Base-by-base conservation (phyloP, 495 filamentous ascomycete genomes). In the Tuber melanosporum region DNA sequence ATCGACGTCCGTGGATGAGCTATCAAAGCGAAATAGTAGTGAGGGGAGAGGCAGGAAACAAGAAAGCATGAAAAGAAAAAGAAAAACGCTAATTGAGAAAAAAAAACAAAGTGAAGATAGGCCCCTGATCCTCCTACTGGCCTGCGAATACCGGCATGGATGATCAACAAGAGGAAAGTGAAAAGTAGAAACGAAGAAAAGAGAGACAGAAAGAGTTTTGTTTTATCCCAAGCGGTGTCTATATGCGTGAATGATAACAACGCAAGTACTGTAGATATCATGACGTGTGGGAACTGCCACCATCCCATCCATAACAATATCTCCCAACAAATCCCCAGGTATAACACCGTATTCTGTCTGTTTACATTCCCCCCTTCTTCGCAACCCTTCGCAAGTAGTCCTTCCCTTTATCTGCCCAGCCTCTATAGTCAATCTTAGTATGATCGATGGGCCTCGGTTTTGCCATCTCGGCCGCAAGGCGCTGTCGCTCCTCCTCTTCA, bases 321-420 rank as follows among this genome's bases (percentile, higher is more conserved):
- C 46, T 49, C 47, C 47, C 47, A 49, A 49, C 19, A 22, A 17
- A 49, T 5, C 5, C 49, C 46, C 22, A 26, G 22, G 49, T n/a
- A 49, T 49, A 2, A 49, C 22, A 22, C 22, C 17, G 12, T 19
- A 72, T 72, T 66, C 49, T 41, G 70, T 74, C 47, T 74, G 77
- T 77, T 80, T 80, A 15, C 14, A 45, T 19, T 22, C 44, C 77
- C 43, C 49, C 70, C 83, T 85, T 87, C 71, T 84, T 87, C 49
- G 39, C 4, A 41, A 41, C 39, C 39, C 86, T 86, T 80, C 88
- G 86, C 70, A 90, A 77, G 42, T 84, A 85, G 73, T 88, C 87
- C 83, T 86, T 89, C 42, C 87, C 88, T 81, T 86, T 88, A 75
- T 89, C 86, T 3, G 87, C 87, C 84, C 87, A 81, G 10, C 85